These are phyloP conservation scores for Periglandula ipomoeae DNA, from an alignment of 2,329 filamentous ascomycete genomes.

Conservation along the genomic window DNA sequence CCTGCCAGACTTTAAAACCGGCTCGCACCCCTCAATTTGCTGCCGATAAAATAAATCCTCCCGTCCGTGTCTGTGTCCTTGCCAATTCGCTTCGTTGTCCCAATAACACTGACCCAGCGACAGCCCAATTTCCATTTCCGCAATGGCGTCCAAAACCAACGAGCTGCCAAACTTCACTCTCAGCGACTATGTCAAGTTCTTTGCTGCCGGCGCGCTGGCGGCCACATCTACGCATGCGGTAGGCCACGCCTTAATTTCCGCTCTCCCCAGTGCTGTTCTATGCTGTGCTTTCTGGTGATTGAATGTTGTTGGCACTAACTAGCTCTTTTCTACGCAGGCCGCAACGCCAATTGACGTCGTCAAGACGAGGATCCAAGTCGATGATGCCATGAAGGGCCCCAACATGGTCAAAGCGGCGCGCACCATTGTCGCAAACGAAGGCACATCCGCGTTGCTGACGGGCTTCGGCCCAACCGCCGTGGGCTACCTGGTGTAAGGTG, in stretches of 20 bases:
- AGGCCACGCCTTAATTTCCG: slow-evolving; percentile 15
- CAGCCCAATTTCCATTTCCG: no score
- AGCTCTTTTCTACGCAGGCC: slow-evolving; percentile 27
- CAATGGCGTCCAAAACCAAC: slow-evolving; percentile 17
- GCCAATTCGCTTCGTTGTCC: no score
- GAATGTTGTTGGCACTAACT: not conserved
- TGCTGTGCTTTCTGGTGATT: no score
- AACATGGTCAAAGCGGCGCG: slow-evolving; percentile 73
- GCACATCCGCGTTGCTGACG: slow-evolving; percentile 69
- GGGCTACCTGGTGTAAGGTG: slow-evolving; percentile 83
- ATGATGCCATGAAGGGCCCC: slow-evolving; percentile 74
- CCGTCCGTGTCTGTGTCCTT: no score
- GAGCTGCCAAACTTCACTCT: slow-evolving; percentile 31
- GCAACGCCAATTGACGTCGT: slow-evolving; percentile 57
- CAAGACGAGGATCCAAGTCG: slow-evolving; percentile 87
- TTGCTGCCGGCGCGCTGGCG: slow-evolving; percentile 41
- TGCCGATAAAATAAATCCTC: no score
- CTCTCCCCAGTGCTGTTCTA: no score
- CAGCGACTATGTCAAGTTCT: slow-evolving; percentile 43
- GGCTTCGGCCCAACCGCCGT: slow-evolving; percentile 79
- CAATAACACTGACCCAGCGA: no score
- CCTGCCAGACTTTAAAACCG: not conserved
- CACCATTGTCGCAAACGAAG: slow-evolving; percentile 71
- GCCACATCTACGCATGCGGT: slow-evolving; percentile 43
- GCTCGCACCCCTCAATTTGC: not conserved